Conservation (phyloP, 768 basidiomycete genomes). For the Rhizopogon vinicolor region DNA sequence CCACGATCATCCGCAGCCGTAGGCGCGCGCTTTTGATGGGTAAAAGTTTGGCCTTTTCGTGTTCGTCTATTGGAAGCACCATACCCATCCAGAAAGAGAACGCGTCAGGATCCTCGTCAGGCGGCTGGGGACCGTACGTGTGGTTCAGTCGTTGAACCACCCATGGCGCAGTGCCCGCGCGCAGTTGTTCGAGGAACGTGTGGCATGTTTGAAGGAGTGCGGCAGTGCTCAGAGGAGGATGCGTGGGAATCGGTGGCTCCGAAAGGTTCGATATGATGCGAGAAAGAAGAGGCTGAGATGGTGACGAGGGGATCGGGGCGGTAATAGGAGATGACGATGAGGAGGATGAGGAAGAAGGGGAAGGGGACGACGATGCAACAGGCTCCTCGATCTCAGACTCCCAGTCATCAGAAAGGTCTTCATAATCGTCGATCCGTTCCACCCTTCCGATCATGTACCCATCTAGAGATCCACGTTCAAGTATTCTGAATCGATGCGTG, state of each 20-base stretch:
- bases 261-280: conserved; percentile 12
- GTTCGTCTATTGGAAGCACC: conserved; percentile 88
- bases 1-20: conserved; percentile 79
- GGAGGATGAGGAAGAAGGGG: conserved; percentile 10
- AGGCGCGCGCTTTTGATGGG: conserved; percentile 76
- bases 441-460: conserved; percentile 87
- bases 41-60: conserved; percentile 82
- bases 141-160: conserved; percentile 81
- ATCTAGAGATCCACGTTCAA: conserved; percentile 80
- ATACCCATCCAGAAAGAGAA: conserved; percentile 91
- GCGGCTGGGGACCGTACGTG: conserved; percentile 74
- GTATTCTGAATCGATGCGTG: conserved; percentile 71
- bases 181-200: conserved; percentile 55
- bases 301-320: background rate
- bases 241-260: conserved; percentile 4
- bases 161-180: conserved; percentile 84
- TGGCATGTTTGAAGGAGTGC: conserved; percentile 50
- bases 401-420: conserved; percentile 29
- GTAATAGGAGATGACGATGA: conserved; percentile 7
- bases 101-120: conserved; percentile 48
- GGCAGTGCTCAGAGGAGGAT: conserved; percentile 14
- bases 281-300: conserved; percentile 13
- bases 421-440: conserved; percentile 48
- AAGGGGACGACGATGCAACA: conserved; percentile 9
- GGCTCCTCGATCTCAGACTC: conserved; percentile 9